A percentile compares a stretch with the other conserved stretches of the same genome.
Conservation (phyloP, 2,329 filamentous ascomycete species). For the Daldinia sp. region DNA sequence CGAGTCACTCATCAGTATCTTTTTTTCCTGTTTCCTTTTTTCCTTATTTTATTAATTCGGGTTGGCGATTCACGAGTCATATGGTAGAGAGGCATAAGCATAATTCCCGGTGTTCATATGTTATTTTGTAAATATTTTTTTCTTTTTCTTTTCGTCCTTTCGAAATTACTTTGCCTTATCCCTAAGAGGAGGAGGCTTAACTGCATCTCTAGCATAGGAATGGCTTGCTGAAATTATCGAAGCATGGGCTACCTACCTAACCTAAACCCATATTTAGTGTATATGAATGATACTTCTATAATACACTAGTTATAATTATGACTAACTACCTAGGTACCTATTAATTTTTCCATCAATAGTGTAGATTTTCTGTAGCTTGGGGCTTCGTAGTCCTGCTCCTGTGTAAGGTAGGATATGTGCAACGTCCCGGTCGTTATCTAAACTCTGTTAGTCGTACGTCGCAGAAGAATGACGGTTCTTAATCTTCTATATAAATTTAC, state of each 20-base stretch:
- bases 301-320: neutral
- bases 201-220: constrained; percentile 27
- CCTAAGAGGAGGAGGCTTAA: constrained; percentile 7
- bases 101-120: constrained; percentile 28
- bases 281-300: constrained; percentile 5
- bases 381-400: neutral
- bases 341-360: neutral
- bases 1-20: constrained; percentile 11
- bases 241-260: neutral
- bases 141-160: neutral
- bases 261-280: neutral
- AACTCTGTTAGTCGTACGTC: no score
- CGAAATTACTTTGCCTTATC: neutral
- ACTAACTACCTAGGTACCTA: neutral
- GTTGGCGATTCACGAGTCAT: constrained; percentile 19
- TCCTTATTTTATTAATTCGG: constrained; percentile 3
- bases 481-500: no score
- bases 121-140: constrained; percentile 16
- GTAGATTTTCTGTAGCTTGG: neutral
- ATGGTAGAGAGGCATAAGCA: constrained; percentile 36
- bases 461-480: no score
- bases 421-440: no score
- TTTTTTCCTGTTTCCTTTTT: neutral
- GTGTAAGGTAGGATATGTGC: no score
- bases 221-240: constrained; percentile 18